These are phyloP conservation scores for Pilasporangium apinafurcum DNA, from an alignment of 352 stramenopile species.

Conservation along the genomic window DNA sequence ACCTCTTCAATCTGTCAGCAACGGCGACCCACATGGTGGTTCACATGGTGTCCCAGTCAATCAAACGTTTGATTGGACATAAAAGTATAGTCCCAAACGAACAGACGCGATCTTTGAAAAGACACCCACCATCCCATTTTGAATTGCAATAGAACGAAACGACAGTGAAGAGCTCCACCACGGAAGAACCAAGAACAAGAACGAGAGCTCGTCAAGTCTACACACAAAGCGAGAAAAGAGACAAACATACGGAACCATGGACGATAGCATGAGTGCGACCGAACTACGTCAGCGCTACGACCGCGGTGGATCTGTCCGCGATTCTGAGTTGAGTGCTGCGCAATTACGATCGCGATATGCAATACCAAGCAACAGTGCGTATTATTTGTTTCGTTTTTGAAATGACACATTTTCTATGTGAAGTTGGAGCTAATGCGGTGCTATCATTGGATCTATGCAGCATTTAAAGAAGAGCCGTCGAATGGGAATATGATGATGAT, in stretches of 20 bases:
- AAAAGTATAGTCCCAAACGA: background rate
- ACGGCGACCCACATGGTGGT: background rate
- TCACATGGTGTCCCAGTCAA: background rate
- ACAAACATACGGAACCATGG: slow-evolving; percentile 12
- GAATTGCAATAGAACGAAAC: background rate
- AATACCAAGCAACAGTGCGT: slow-evolving; percentile 77
- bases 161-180: background rate
- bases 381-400: background rate
- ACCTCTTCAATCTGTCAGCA: background rate
- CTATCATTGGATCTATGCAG: slow-evolving; percentile 18
- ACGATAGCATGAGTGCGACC: slow-evolving; percentile 59
- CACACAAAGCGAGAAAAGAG: background rate
- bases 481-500: slow-evolving; percentile 39
- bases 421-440: no score
- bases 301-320: slow-evolving; percentile 59
- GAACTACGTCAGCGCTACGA: slow-evolving; percentile 74
- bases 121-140: background rate
- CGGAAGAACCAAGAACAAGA: background rate
- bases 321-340: slow-evolving; percentile 71
- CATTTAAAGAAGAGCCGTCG: slow-evolving; percentile 64
- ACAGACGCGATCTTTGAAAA: background rate
- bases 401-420: background rate
- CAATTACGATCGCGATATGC: slow-evolving; percentile 75
- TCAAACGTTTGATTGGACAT: background rate
- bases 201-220: background rate